A percentile compares a stretch with the other conserved stretches of the same genome.
phyloP scores from a whole-genome alignment of 2,329 filamentous ascomycete genomes.

The Bipolaris zeicola region DNA sequence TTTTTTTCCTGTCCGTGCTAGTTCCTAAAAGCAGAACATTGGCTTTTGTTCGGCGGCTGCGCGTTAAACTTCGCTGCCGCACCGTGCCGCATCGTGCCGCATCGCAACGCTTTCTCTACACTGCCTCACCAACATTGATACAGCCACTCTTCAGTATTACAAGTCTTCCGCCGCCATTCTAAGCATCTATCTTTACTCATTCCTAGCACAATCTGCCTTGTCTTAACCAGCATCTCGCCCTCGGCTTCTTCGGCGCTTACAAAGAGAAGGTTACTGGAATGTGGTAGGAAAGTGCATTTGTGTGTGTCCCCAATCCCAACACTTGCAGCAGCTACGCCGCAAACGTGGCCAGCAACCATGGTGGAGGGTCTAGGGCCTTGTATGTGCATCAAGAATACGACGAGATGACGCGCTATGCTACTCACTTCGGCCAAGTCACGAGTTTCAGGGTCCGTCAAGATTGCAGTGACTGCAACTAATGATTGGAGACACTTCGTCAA shows the following conservation, averaged over 20 bases:
- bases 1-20: not conserved
- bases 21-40: not conserved
- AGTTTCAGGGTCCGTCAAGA: not conserved
- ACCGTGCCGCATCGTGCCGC: not conserved
- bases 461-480: not conserved
- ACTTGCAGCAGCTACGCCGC: not conserved
- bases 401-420: slow-evolving; percentile 1
- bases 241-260: not conserved
- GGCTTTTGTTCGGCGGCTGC: not conserved
- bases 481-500: not conserved
- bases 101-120: not conserved
- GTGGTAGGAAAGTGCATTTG: not conserved
- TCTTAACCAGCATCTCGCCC: not conserved
- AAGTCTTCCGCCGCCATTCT: not conserved
- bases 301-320: not conserved
- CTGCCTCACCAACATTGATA: slow-evolving; percentile 6
- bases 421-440: not conserved
- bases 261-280: not conserved
- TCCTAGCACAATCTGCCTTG: slow-evolving; percentile 2
- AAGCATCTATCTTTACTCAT: not conserved
- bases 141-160: not conserved
- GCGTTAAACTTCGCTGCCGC: slow-evolving; percentile 6
- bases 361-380: not conserved
- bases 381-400: not conserved
- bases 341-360: not conserved